Evolutionary conservation across 1,284 basidiomycete genomes (phyloP).

Genomic region (Ceratobasidium papillatum): DNA sequence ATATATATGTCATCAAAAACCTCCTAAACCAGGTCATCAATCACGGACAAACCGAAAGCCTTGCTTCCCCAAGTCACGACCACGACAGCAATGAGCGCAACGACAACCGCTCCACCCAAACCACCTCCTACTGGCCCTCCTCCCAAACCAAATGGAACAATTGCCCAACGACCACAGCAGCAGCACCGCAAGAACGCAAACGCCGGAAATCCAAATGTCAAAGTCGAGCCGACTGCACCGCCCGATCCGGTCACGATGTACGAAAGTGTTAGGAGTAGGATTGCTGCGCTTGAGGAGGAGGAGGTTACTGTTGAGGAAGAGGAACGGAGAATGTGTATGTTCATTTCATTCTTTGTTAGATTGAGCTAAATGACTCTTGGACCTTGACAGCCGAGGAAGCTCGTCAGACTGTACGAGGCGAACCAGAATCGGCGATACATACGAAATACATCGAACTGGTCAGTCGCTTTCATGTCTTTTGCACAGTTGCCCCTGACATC

Average conservation of each 20-base stretch:
- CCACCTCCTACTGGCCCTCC: conserved; percentile 67
- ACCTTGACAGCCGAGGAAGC: conserved; percentile 76
- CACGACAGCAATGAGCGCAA: conserved; percentile 5
- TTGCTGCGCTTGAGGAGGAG: conserved; percentile 84
- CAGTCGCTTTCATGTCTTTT: conserved; percentile 48
- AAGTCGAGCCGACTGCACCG: conserved; percentile 60
- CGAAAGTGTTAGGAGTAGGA: conserved; percentile 82
- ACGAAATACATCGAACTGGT: conserved; percentile 85
- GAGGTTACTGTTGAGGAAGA: conserved; percentile 84
- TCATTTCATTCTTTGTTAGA: conserved; percentile 5
- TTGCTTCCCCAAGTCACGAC: neutral
- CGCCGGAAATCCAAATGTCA: conserved; percentile 28
- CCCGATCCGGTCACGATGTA: conserved; percentile 84
- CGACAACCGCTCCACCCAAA: conserved; percentile 47
- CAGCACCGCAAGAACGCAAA: conserved; percentile 30
- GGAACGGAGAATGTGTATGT: conserved; percentile 74
- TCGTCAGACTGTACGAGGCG: conserved; percentile 77
- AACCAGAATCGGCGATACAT: conserved; percentile 80
- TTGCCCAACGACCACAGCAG: neutral
- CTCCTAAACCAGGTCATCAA: conserved; percentile 6
- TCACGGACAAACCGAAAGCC: conserved; percentile 7
- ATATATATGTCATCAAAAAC: conserved; percentile 20
- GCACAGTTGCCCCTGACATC: conserved; percentile 19
- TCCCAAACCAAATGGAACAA: conserved; percentile 49
- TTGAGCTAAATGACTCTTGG: conserved; percentile 27